phyloP scores from a whole-genome alignment of 2,329 filamentous ascomycete genomes.

The Pseudocercospora vitis region DNA sequence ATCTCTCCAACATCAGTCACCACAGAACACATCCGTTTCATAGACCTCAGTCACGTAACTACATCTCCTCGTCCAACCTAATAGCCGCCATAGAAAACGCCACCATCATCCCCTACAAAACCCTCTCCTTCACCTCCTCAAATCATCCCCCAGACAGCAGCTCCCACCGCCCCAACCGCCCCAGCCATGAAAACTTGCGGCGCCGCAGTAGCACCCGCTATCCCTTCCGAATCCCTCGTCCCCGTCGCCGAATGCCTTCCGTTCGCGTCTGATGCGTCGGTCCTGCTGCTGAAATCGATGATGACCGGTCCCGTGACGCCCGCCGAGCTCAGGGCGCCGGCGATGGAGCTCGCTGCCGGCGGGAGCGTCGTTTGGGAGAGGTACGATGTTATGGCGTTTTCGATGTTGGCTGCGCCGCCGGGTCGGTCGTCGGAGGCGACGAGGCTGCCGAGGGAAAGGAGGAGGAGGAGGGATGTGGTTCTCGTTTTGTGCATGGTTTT shows the following conservation, averaged over 20 bases:
- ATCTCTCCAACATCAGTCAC: neutral
- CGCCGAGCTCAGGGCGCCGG: conserved; percentile 16
- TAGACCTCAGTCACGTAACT: neutral
- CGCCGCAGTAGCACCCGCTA: conserved; percentile 1
- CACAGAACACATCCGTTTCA: neutral
- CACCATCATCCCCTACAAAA: neutral
- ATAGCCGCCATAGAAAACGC: neutral
- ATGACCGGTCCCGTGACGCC: conserved; percentile 16
- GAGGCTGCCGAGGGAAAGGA: neutral
- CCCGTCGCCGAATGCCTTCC: neutral
- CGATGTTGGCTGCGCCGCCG: conserved; percentile 18
- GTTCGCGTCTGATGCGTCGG: neutral
- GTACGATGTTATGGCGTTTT: conserved; percentile 12
- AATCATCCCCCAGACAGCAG: conserved; percentile 10
- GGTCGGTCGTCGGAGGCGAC: conserved; percentile 3
- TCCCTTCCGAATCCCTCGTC: neutral
- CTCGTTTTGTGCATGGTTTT: conserved; percentile 2
- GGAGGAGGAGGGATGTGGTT: neutral
- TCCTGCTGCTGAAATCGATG: neutral
- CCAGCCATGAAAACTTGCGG: conserved; percentile 16
- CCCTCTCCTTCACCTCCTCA: neutral
- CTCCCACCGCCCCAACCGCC: conserved; percentile 9
- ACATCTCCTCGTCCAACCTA: neutral
- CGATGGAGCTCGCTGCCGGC: conserved; percentile 7
- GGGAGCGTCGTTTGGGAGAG: conserved; percentile 7